These are phyloP conservation scores for Fonsecaea nubica DNA, from an alignment of 2,329 filamentous ascomycete species.

Conservation along the genomic window DNA sequence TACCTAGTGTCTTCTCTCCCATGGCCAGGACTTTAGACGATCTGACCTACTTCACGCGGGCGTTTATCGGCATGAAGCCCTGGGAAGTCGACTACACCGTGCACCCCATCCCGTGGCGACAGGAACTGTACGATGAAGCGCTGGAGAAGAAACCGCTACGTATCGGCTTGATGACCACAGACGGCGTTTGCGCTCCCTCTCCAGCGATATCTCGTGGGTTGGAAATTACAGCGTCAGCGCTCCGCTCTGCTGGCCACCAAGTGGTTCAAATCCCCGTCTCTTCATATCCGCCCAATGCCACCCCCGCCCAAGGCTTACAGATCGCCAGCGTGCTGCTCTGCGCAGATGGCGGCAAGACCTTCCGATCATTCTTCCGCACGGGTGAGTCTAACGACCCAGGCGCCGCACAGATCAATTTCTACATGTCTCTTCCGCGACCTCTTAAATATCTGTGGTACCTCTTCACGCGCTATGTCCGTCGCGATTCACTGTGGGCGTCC, in stretches of 20 bases:
- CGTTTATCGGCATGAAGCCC: constrained; percentile 78
- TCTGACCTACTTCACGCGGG: constrained; percentile 80
- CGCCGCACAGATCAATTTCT: constrained; percentile 73
- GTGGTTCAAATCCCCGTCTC: constrained; percentile 62
- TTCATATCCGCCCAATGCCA: constrained; percentile 72
- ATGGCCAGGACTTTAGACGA: constrained; percentile 89
- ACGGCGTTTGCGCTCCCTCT: constrained; percentile 82
- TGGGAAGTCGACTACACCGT: constrained; percentile 89
- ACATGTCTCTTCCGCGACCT: constrained; percentile 74
- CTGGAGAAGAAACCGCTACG: constrained; percentile 68
- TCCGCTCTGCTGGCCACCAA: constrained; percentile 75
- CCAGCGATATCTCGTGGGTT: constrained; percentile 83
- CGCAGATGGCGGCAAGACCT: constrained; percentile 81
- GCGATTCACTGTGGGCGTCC: constrained; percentile 78
- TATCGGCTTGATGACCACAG: constrained; percentile 78
- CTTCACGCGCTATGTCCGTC: constrained; percentile 82
- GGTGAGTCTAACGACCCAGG: constrained; percentile 83
- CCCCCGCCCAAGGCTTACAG: constrained; percentile 76
- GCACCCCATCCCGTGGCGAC: constrained; percentile 81
- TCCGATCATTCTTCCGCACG: constrained; percentile 74
- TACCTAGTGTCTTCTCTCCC: constrained; percentile 86
- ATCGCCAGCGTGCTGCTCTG: constrained; percentile 83
- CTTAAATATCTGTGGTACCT: constrained; percentile 86
- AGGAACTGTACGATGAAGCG: constrained; percentile 65
- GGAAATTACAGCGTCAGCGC: constrained; percentile 71